Percentiles rank a stretch among this genome's conserved stretches.
Conservation (phyloP, 345 rosid genomes). For the Citrus cavaleriei region DNA sequence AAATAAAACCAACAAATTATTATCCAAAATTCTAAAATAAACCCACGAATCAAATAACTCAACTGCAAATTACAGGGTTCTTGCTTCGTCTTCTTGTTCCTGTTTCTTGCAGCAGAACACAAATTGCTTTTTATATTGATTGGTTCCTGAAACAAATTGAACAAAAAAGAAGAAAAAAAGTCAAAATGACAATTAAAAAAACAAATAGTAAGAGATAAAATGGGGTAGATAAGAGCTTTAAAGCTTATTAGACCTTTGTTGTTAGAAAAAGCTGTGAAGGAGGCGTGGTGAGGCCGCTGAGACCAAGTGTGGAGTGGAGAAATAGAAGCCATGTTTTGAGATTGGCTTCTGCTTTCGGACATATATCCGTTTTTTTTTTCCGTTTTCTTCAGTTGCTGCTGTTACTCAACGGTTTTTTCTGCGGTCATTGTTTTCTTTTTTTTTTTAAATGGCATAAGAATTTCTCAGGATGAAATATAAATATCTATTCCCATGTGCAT, state of each 20-base stretch:
- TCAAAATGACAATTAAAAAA: not conserved
- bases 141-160: constrained; percentile 11
- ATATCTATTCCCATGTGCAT: not conserved
- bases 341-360: constrained; percentile 1
- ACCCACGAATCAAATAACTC: not conserved
- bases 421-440: not conserved
- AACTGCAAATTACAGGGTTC: not conserved
- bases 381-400: not conserved
- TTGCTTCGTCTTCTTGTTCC: not conserved
- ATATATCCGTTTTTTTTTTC: constrained; percentile 13
- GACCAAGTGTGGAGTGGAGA: constrained; percentile 36
- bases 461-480: not conserved
- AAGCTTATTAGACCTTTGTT: constrained; percentile 1
- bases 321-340: constrained; percentile 53
- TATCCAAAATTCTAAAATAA: not conserved
- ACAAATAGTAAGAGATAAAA: not conserved
- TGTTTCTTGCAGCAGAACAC: constrained; percentile 18
- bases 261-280: constrained; percentile 25
- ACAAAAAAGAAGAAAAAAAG: not conserved
- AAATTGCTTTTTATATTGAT: constrained; percentile 13
- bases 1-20: not conserved
- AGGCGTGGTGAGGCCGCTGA: constrained; percentile 9
- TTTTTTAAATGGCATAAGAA: not conserved
- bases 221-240: not conserved
- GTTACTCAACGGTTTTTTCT: no score